Evolutionary conservation across 2,329 filamentous ascomycete species (phyloP), one percentile per base, ranked within the genome.

Genomic region (Alternaria gaisen): DNA sequence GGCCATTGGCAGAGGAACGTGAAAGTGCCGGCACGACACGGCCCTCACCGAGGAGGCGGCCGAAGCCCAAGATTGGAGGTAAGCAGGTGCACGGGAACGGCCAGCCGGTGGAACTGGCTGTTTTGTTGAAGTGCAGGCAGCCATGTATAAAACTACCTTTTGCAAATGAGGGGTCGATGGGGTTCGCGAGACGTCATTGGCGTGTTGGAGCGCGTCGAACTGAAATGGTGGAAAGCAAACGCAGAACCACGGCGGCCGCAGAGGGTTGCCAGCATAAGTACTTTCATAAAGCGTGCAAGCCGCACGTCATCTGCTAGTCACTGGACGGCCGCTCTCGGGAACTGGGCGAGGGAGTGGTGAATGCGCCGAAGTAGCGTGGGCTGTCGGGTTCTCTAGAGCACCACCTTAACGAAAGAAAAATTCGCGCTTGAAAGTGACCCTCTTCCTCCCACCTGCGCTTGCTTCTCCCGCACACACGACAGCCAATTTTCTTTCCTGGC

Each of bases 401-500:
- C 63, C 65, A 63, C 55, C 58, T 56, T 58, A 52, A 62, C 43
- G 54, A 57, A 58, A 56, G 52, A 65, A 69, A 69, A 66, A 63
- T 67, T 66, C 58, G 64, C 62, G 61, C 63, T 65, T 64, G 57
- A 65, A 20, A 66, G 58, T 65, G 60, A 68, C 65, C 56, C 64
- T 60, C 63, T 65, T 65, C 63, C 64, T 66, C 67, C 66, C 64
- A 66, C 66, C 68, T 68, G 61, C 68, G 64, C 72, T 69, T 69
- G 64, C 65, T 60, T 64, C 62, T 50, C 65, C 67, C 70, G 64
- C 69, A 74, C 73, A 75, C 73, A 75, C 72, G 72, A 74, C 68
- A 58, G 61, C 62, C 70, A 75, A 75, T 74, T 69, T 72, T 76
- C 66, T 65, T 70, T 54, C 51, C 60, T 65, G 69, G 69, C 66